A percentile compares a stretch with the other conserved stretches of the same genome.
Conservation (phyloP, 2,329 filamentous ascomycete genomes). For the Diaporthe sp. region DNA sequence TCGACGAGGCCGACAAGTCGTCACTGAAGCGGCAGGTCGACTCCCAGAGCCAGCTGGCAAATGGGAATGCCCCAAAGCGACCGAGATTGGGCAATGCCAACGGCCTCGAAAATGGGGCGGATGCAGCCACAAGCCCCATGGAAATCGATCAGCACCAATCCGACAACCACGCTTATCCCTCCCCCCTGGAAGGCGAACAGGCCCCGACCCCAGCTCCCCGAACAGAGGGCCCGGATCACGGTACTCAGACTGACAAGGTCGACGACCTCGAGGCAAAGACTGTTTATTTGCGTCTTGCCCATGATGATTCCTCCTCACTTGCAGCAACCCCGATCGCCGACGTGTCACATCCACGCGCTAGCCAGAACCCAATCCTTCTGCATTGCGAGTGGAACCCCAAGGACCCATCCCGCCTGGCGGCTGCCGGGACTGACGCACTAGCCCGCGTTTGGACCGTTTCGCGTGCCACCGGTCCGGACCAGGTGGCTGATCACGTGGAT, state of each 20-base stretch:
- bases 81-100: slow-evolving; percentile 73
- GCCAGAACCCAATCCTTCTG: slow-evolving; percentile 73
- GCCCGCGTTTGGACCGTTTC: slow-evolving; percentile 77
- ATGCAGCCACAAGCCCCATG: slow-evolving; percentile 70
- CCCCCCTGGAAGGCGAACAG: slow-evolving; percentile 72
- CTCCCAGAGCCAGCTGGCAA: slow-evolving; percentile 61
- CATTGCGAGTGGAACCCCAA: slow-evolving; percentile 79
- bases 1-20: slow-evolving; percentile 54
- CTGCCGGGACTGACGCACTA: slow-evolving; percentile 78
- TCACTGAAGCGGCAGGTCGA: slow-evolving; percentile 67
- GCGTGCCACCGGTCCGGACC: slow-evolving; percentile 63
- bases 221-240: slow-evolving; percentile 74
- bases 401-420: slow-evolving; percentile 75
- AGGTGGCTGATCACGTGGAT: slow-evolving; percentile 63
- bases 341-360: slow-evolving; percentile 51
- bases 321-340: slow-evolving; percentile 54
- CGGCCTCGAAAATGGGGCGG: slow-evolving; percentile 54
- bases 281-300: slow-evolving; percentile 70
- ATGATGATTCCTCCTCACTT: slow-evolving; percentile 57
- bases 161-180: slow-evolving; percentile 74
- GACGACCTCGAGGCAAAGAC: slow-evolving; percentile 71
- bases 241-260: slow-evolving; percentile 75
- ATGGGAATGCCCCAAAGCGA: slow-evolving; percentile 72
- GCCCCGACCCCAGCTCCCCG: slow-evolving; percentile 65
- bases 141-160: slow-evolving; percentile 67